These are phyloP conservation scores for Amanita rubescens DNA, from an alignment of 768 basidiomycete species.

Conservation along the genomic window DNA sequence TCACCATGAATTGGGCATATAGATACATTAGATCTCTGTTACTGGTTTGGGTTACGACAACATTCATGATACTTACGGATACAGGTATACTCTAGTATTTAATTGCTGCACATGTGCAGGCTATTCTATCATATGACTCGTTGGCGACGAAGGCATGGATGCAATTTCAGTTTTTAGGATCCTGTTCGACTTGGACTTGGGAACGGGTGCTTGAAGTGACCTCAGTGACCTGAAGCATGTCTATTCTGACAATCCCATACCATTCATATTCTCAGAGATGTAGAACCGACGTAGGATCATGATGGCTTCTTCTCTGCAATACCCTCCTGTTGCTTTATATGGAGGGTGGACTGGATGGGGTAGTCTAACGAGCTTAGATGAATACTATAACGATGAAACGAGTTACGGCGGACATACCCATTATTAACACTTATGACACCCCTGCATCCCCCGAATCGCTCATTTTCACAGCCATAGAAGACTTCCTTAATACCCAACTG, in stretches of 20 bases:
- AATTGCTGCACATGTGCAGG: not conserved
- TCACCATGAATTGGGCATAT: no score
- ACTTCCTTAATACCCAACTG: slow-evolving; percentile 90
- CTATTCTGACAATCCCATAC: slow-evolving; percentile 30
- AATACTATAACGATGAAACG: not conserved
- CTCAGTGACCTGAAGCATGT: not conserved
- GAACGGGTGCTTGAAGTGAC: slow-evolving; percentile 65
- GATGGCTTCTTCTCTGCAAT: slow-evolving; percentile 77
- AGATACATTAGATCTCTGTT: not conserved
- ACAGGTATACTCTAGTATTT: not conserved
- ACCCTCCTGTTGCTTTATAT: slow-evolving; percentile 72
- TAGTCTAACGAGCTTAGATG: slow-evolving; percentile 35
- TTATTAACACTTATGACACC: slow-evolving; percentile 87
- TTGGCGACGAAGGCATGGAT: slow-evolving; percentile 10
- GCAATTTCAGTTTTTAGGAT: slow-evolving; percentile 78
- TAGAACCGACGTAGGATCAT: slow-evolving; percentile 84
- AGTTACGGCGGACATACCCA: slow-evolving; percentile 35
- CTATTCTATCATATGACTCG: not conserved
- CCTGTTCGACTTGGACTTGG: slow-evolving; percentile 81
- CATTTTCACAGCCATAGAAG: slow-evolving; percentile 91
- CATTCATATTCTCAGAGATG: slow-evolving; percentile 88
- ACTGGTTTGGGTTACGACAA: not conserved
- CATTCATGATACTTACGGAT: not conserved
- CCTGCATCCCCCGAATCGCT: slow-evolving; percentile 94
- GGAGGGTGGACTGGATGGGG: slow-evolving; percentile 66